Evolutionary conservation across 345 rosid species (phyloP), one percentile per base, ranked within the genome.

Genomic region (Rhodomyrtus tomentosa): DNA sequence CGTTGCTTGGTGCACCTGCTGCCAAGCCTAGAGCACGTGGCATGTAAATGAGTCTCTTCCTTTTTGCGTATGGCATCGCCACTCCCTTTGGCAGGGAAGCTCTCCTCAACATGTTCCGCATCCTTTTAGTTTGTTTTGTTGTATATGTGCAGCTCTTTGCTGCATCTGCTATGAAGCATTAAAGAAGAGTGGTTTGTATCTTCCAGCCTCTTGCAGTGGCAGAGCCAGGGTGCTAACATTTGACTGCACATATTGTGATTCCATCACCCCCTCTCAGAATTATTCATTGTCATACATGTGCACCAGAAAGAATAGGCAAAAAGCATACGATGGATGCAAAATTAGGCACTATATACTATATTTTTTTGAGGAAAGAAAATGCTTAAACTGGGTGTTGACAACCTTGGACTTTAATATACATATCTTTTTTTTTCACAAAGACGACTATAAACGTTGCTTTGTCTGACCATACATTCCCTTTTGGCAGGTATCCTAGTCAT

Each of bases 401-500:
- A 49, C 52, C 55, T 50, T 4, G 55, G 36, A 25, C 51, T 55
- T 54, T 82, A 76, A 74, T 48, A 4, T 68, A 7, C 29, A 0
- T 27, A 3, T 62, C 20, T 68, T 68, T 32, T 8, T 32, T 8
- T 21, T 14, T 15, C 18, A 68, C 25, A 68, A 68, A 36, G 82
- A 81, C 82, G 73, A 80, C 50, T 16, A 80, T 81, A 86, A 58
- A 76, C 9, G 85, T 81, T 88, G 62, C 52, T 85, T 88, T 68
- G 79, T 68, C 45, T 68, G 25, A 68, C 25, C 79, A 68, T 8
- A 36, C 36, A 36, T 68, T 38, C 79, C 79, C 45, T 36, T 68
- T 68, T 83, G 50, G 72, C 86, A 97, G 99, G 98, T 97, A 97
- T 91, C 98, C 99, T 45, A 97, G 99, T 87, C 99, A 97, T 93